phyloP scores from a whole-genome alignment of 2,329 filamentous ascomycete genomes.

The Paramyrothecium sp. region DNA sequence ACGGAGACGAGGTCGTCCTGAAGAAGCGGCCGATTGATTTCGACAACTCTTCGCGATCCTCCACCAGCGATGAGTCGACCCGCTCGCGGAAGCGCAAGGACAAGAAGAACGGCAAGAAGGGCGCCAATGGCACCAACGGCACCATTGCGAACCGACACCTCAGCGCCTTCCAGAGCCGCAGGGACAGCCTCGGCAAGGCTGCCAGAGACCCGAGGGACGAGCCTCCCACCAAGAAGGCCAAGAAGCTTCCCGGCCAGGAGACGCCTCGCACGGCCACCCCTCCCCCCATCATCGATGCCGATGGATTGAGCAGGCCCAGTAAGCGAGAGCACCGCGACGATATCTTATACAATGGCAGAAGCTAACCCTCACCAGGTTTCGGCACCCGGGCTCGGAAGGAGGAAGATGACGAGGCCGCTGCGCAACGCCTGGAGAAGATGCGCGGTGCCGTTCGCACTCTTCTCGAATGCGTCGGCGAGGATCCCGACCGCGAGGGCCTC shows the following conservation, averaged over 20 bases:
- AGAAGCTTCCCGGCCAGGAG: constrained; percentile 1
- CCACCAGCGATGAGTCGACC: constrained; percentile 24
- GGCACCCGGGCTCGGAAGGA: constrained; percentile 65
- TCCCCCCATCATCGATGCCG: constrained; percentile 59
- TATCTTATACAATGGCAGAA: neutral
- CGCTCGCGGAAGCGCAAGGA: constrained; percentile 24
- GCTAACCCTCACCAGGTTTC: constrained; percentile 38
- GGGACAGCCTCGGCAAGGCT: constrained; percentile 57
- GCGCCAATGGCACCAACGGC: constrained; percentile 11
- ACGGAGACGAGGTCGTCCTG: constrained; percentile 17
- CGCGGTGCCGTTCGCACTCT: constrained; percentile 63
- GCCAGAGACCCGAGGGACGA: constrained; percentile 61
- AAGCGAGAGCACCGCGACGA: constrained; percentile 17
- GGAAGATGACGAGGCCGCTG: constrained; percentile 44
- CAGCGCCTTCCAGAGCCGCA: constrained; percentile 37
- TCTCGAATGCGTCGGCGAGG: constrained; percentile 68
- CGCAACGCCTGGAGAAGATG: constrained; percentile 55
- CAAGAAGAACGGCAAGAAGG: constrained; percentile 19
- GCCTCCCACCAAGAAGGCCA: constrained; percentile 37
- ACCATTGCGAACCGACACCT: constrained; percentile 28
- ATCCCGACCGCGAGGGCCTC: constrained; percentile 63
- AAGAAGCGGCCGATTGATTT: constrained; percentile 26
- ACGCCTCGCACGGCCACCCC: constrained; percentile 28
- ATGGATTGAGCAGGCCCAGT: constrained; percentile 61
- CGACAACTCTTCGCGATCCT: constrained; percentile 24